Base-by-base conservation (phyloP, 108 stramenopile genomes). In the Licmophora abbreviata region DNA sequence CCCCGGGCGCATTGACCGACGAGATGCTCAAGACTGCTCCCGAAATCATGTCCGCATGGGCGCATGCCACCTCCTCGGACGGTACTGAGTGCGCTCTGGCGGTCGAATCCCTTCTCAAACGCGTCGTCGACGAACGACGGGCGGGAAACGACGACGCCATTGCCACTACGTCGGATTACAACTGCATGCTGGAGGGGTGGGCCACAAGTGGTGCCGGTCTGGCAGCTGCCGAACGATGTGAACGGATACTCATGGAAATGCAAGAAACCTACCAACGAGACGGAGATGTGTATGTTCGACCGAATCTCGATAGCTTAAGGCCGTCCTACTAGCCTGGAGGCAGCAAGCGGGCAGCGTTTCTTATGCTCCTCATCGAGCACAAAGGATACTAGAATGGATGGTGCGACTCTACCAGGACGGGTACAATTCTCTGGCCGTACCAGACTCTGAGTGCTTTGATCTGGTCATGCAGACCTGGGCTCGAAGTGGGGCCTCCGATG, bases 201-300 rank as follows among this genome's bases (percentile, higher is more conserved):
- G 70, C 67, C 21, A 59, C 52, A 23, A 73, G 71, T 34, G 77
- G 76, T 17, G 71, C 59, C 35, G 73, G 73, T 41, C 35, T 48
- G 4, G 54, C 55, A 38, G 81, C 77, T 11, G 87, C 80, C 0
- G 51, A 79, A 26, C 59, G 87, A 27, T 78, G 68, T 29, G 82
- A 88, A 51, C 63, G 79, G 63, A 88, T 88, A 29, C 59, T 88
- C 25, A 53, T 44, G 11, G 67, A 63, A 45, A 88, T 88, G 87
- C 69, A 84, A 38, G 61, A 74, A 8, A 55, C 59, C 54, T 69
- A 49, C 26, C 35, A 57, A 28, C 26, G 29, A 14, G 34, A 52
- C 21, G 68, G 77, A 0, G 58, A 75, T 36, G n/a, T 40, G 0
- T 11, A 58, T 29, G 71, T 85, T 0, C 62, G 71, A 53, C 81